A percentile compares a stretch with the other conserved stretches of the same genome.
These are phyloP conservation scores for Bolboschoenoplectus hybrid DNA, from an alignment of 202 grass and related monocot species.

Conservation along the genomic window DNA sequence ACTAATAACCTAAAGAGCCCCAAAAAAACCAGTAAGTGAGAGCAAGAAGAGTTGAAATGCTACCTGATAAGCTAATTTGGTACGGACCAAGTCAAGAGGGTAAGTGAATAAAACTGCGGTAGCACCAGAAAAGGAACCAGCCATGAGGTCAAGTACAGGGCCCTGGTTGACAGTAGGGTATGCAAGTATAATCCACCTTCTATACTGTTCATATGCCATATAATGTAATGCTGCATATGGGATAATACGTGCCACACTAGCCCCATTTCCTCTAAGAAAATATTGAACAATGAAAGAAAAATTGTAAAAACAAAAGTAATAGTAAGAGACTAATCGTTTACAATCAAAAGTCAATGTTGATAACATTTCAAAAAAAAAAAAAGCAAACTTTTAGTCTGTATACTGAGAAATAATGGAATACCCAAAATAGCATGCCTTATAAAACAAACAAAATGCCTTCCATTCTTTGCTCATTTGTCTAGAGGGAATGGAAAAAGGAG, in stretches of 20 bases:
- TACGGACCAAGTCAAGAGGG: slow-evolving; percentile 90
- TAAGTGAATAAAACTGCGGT: slow-evolving; percentile 94
- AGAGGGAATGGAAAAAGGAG: background rate
- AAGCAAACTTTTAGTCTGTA: background rate
- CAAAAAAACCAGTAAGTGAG: background rate
- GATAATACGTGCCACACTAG: slow-evolving; percentile 90
- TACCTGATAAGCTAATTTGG: slow-evolving; percentile 88
- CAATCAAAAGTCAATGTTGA: background rate
- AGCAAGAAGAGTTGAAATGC: background rate
- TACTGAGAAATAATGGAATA: background rate
- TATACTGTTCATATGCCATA: slow-evolving; percentile 97
- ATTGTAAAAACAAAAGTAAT: slow-evolving; percentile 38
- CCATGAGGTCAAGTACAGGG: slow-evolving; percentile 80
- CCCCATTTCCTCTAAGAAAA: slow-evolving; percentile 81
- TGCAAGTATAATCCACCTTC: slow-evolving; percentile 83
- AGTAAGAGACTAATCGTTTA: slow-evolving; percentile 23
- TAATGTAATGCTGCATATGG: slow-evolving; percentile 97
- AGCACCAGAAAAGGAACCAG: slow-evolving; percentile 86
- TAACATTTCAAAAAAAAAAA: background rate
- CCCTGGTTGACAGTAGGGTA: slow-evolving; percentile 81
- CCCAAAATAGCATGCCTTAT: background rate
- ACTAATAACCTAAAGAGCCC: background rate
- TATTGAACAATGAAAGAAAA: slow-evolving; percentile 17
- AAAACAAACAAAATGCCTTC: background rate
- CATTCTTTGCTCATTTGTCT: background rate